phyloP scores from a whole-genome alignment of 192 early-diverging fungal species.

The Backusella macrospora region DNA sequence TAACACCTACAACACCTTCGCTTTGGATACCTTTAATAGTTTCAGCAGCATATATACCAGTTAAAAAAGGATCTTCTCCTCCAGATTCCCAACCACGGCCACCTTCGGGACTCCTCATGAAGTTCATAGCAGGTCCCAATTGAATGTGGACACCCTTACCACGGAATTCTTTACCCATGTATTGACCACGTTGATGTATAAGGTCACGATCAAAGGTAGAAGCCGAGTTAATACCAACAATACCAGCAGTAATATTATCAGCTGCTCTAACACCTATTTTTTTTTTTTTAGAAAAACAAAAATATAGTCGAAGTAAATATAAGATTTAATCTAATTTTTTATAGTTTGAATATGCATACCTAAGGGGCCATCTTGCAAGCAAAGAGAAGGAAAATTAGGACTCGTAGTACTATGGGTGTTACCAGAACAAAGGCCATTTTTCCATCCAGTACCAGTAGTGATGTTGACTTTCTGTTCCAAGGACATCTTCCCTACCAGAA shows the following conservation, averaged over 20 bases:
- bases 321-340: not conserved
- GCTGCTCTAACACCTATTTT: constrained; percentile 38
- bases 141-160: too few relatives aligned
- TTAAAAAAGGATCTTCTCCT: too few relatives aligned
- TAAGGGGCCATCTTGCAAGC: constrained; percentile 24
- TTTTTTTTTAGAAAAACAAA: not conserved
- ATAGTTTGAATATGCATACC: not conserved
- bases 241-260: constrained; percentile 46
- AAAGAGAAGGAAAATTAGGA: constrained; percentile 51
- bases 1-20: constrained; percentile 30
- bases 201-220: constrained; percentile 59
- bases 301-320: not conserved
- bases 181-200: constrained; percentile 47
- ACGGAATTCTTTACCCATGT: too few relatives aligned
- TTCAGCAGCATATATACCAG: constrained; percentile 20
- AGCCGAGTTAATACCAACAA: constrained; percentile 58
- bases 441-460: constrained; percentile 50
- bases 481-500: constrained; percentile 39
- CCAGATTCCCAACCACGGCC: too few relatives aligned
- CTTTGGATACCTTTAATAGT: constrained; percentile 36
- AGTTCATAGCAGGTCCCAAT: too few relatives aligned
- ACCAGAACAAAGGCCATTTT: constrained; percentile 48
- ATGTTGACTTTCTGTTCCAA: constrained; percentile 51
- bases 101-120: too few relatives aligned
- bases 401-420: constrained; percentile 44